Percentiles rank a stretch among this genome's conserved stretches.
These are phyloP conservation scores for Tolypocladium ophioglossoides DNA, from an alignment of 2,329 filamentous ascomycete genomes.

Conservation along the genomic window DNA sequence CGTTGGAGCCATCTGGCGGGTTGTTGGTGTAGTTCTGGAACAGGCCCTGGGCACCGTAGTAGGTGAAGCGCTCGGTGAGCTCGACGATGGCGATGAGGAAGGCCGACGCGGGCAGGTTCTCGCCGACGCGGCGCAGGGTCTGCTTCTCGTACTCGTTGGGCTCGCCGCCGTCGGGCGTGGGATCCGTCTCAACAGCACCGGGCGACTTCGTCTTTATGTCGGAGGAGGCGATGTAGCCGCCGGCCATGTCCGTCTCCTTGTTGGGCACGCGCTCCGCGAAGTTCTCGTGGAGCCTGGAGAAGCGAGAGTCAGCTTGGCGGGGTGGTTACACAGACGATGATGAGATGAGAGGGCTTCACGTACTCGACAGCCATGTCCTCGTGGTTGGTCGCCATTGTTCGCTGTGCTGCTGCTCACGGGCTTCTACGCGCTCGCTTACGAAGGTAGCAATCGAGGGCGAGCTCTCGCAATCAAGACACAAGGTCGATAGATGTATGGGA, in stretches of 20 bases:
- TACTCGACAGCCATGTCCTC: slow-evolving; percentile 2
- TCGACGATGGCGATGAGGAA: slow-evolving; percentile 48
- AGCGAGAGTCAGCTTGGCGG: not conserved
- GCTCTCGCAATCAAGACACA: too few relatives aligned
- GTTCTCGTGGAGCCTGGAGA: slow-evolving; percentile 16
- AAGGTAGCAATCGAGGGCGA: too few relatives aligned
- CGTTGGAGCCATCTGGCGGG: slow-evolving; percentile 19
- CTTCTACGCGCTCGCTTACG: too few relatives aligned
- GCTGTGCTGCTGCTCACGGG: not conserved
- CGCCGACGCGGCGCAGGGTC: slow-evolving; percentile 40
- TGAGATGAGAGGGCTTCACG: not conserved
- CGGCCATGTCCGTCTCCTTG: slow-evolving; percentile 13
- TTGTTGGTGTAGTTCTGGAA: slow-evolving; percentile 45
- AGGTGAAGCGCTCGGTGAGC: slow-evolving; percentile 46
- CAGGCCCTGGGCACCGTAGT: slow-evolving; percentile 41
- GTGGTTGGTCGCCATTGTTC: slow-evolving; percentile 1
- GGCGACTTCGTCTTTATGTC: slow-evolving; percentile 9
- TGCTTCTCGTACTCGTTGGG: slow-evolving; percentile 40
- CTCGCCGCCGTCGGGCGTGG: slow-evolving; percentile 35
- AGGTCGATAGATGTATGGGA: not conserved
- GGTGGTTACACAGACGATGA: not conserved
- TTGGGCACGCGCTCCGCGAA: slow-evolving; percentile 13
- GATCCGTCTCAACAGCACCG: slow-evolving; percentile 15
- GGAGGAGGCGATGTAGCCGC: slow-evolving; percentile 12
- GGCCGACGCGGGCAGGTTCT: slow-evolving; percentile 42